phyloP scores from a whole-genome alignment of 2,329 filamentous ascomycete species.

The Dothistroma septosporum region DNA sequence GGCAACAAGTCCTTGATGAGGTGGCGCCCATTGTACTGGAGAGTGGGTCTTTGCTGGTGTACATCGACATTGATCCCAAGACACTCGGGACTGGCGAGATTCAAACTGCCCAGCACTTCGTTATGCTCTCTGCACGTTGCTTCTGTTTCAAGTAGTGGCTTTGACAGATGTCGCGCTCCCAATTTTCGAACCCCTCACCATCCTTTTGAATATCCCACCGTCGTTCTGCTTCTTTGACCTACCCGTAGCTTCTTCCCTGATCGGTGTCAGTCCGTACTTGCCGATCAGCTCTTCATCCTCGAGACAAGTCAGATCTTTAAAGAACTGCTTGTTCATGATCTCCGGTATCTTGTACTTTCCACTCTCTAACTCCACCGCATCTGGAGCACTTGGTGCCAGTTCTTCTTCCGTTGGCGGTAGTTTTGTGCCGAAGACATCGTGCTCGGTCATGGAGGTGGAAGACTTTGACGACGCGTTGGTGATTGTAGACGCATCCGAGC shows the following conservation, averaged over 20 bases:
- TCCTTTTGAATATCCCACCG: background rate
- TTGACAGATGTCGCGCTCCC: no score
- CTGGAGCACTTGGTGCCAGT: background rate
- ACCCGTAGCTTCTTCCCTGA: background rate
- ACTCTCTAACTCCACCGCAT: conserved; percentile 4
- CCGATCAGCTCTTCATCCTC: conserved; percentile 11
- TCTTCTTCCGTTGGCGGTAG: background rate
- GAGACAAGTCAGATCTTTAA: conserved; percentile 8
- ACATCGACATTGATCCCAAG: no score
- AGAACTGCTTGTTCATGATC: conserved; percentile 8
- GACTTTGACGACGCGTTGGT: conserved; percentile 1
- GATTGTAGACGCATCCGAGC: conserved; percentile 1
- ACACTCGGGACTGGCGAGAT: no score
- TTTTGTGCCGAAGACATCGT: conserved; percentile 7
- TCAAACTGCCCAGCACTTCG: no score
- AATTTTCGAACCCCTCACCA: background rate
- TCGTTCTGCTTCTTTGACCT: no score
- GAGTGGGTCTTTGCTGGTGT: no score
- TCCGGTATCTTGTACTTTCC: conserved; percentile 2
- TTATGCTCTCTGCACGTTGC: no score
- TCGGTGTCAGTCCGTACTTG: conserved; percentile 6
- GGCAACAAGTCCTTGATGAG: no score
- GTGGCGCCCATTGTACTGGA: no score
- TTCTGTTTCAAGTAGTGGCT: no score
- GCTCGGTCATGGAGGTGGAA: background rate